Base-by-base conservation (phyloP, 257 asterid species). In the Linderniella brevidens region DNA sequence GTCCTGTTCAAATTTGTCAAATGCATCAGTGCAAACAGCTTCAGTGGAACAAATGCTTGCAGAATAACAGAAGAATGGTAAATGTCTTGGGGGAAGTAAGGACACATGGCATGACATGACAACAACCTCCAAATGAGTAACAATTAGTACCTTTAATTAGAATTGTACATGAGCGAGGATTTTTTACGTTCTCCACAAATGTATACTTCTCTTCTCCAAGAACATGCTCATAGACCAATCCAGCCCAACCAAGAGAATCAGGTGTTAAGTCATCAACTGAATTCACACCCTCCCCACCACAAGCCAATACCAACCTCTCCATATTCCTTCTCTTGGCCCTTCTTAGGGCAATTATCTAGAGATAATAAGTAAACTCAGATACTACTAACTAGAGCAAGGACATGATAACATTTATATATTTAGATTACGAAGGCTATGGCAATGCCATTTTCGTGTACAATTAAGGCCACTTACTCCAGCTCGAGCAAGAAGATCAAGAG, bases 171-270 rank as follows among this genome's bases (percentile, higher is more conserved):
- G 98, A 90, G 64, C 72, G 58, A 7, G 98, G 98, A 62, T 85
- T 79, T 65, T 81, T 90, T 16, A 81, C 98, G 66, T 90, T 85
- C 64, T 90, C 98, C 38, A 90, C 92, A 48, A 90, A 90, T 12
- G 98, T 90, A 59, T 90, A 90, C 64, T 81, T 90, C 57, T 81
- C 94, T 66, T 90, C 98, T 41, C 98, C 98, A 68, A 90, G 96
- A 20, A 81, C 81, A 50, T 90, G 98, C 75, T 90, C 98, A 40
- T 90, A 85, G 41, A 90, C 98, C 72, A 85, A 58, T 47, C 98
- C 98, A 53, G 98, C 96, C 96, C 98, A 90, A 58, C 98, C 98
- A 69, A 90, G 96, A 67, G 77, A 72, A 17, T 78, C 94, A 44
- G 93, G 81, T 56, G 80, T 77, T 19, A 90, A 54, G 68, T 85